A percentile compares a stretch with the other conserved stretches of the same genome.
These are phyloP conservation scores for Clavispora carvajalis DNA, from an alignment of 805 yeast species.

Conservation along the genomic window DNA sequence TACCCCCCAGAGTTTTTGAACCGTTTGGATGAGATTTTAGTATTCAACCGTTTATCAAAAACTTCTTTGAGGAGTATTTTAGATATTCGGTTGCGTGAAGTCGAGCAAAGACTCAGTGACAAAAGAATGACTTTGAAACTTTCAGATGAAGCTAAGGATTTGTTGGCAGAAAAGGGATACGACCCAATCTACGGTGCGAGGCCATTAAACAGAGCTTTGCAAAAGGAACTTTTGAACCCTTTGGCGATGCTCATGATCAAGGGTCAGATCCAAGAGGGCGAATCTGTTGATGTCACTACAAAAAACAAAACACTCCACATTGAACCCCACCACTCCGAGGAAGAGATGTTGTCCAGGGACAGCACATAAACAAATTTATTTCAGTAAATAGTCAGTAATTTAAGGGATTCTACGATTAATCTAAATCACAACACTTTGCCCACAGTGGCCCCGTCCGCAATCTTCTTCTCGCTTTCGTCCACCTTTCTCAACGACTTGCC, in stretches of 20 bases:
- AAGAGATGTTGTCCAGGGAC: background rate
- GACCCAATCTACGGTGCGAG: conserved; percentile 94
- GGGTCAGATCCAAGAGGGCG: conserved; percentile 56
- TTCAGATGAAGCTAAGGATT: conserved; percentile 59
- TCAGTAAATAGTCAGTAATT: background rate
- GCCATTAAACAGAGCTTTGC: conserved; percentile 87
- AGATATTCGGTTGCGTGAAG: conserved; percentile 76
- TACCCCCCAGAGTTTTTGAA: conserved; percentile 96
- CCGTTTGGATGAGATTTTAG: conserved; percentile 88
- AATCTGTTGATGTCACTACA: conserved; percentile 25
- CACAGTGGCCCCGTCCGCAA: conserved; percentile 41
- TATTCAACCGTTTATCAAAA: conserved; percentile 85
- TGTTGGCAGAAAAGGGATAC: conserved; percentile 83
- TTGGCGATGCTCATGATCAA: conserved; percentile 74
- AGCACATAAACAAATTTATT: background rate
- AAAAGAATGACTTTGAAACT: conserved; percentile 64
- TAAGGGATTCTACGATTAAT: background rate
- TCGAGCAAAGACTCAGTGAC: conserved; percentile 70
- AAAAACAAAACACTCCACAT: conserved; percentile 22
- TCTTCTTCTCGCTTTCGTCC: conserved; percentile 41
- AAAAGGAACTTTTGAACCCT: conserved; percentile 79
- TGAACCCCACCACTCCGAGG: conserved; percentile 29
- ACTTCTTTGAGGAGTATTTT: conserved; percentile 72
- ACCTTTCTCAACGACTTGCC: conserved; percentile 52
- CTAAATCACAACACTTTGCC: conserved; percentile 41